Evolutionary conservation across 176 grass and related monocot genomes (phyloP), one percentile per base, ranked within the genome.

Genomic region (Oryza meyeriana): DNA sequence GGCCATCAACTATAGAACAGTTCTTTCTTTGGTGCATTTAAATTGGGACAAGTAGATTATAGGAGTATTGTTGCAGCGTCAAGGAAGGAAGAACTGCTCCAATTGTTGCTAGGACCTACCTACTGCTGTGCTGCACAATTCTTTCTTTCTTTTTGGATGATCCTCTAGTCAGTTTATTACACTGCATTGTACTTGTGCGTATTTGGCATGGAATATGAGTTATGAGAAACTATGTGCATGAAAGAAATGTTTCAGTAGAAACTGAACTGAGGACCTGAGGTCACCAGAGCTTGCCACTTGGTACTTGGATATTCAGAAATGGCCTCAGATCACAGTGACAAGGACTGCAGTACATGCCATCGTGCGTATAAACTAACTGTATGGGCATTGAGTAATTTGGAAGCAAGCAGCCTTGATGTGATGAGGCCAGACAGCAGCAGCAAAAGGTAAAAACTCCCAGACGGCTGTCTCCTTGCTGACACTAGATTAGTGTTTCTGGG

Each of bases 401-500:
- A 86, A 80, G 77, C 69, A 20, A 74, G 63, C 66, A 36, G 1
- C 55, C 66, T 72, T 52, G 57, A 16, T 55, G 18, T 55, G 47
- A 64, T 59, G 58, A 38, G 58, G 36, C 52, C 39, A 78, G 57
- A 39, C 76, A 73, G 39, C 69, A 27, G 52, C 69, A 27, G 55
- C 83, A 79, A 74, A 59, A 59, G 55, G 55, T n/a, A 59, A 59
- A 12, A 12, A 45, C 40, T 64, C 58, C 31, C 16, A 22, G 24
- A 86, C 25, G 68, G 57, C 11, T 57, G 82, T 58, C 45, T 32
- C 44, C 63, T 40, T 44, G 4, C 32, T 57, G 35, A 62, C 33
- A 50, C 29, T 33, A 39, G 31, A 55, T 39, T 57, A 35, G 2
- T 8, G 45, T 57, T 22, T 39, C 22, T 75, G 71, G 12, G 55